A percentile compares a stretch with the other conserved stretches of the same genome.
These are phyloP conservation scores for Candida jianshihensis DNA, from an alignment of 805 yeast genomes.

Conservation along the genomic window DNA sequence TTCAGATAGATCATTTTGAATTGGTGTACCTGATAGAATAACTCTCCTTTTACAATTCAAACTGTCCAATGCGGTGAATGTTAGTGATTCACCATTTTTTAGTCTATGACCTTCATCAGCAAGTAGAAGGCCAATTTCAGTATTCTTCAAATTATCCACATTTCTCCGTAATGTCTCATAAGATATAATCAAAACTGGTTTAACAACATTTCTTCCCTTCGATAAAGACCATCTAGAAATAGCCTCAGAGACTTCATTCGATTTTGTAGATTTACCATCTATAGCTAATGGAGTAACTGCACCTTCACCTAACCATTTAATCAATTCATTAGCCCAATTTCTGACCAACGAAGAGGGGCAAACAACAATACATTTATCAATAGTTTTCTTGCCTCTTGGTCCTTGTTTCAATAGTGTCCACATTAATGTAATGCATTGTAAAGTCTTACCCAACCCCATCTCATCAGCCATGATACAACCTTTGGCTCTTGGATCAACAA, in stretches of 20 bases:
- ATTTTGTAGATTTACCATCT: conserved; percentile 81
- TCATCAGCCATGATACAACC: conserved; percentile 99
- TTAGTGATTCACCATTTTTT: conserved; percentile 85
- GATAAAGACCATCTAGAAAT: conserved; percentile 83
- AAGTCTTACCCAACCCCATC: conserved; percentile 90
- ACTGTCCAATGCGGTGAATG: conserved; percentile 82
- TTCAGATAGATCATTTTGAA: conserved; percentile 91
- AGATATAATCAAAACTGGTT: conserved; percentile 90
- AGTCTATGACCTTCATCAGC: conserved; percentile 85
- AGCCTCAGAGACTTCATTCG: conserved; percentile 59
- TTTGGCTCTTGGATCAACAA: conserved; percentile 72
- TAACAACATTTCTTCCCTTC: conserved; percentile 76
- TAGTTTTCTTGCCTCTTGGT: conserved; percentile 73
- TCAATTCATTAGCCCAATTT: conserved; percentile 95
- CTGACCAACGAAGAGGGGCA: conserved; percentile 92
- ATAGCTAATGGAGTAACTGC: conserved; percentile 80
- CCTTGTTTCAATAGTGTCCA: conserved; percentile 90
- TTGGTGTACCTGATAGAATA: conserved; percentile 92
- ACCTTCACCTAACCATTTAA: conserved; percentile 95
- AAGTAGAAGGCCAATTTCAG: conserved; percentile 79
- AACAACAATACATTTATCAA: conserved; percentile 84
- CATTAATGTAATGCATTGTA: conserved; percentile 83
- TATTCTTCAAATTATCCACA: conserved; percentile 61
- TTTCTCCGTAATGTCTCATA: conserved; percentile 90
- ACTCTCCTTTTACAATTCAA: conserved; percentile 83